Percentiles rank a stretch among this genome's conserved stretches.
Conservation (phyloP, 2,329 filamentous ascomycete genomes). For the Alternaria postmessia region DNA sequence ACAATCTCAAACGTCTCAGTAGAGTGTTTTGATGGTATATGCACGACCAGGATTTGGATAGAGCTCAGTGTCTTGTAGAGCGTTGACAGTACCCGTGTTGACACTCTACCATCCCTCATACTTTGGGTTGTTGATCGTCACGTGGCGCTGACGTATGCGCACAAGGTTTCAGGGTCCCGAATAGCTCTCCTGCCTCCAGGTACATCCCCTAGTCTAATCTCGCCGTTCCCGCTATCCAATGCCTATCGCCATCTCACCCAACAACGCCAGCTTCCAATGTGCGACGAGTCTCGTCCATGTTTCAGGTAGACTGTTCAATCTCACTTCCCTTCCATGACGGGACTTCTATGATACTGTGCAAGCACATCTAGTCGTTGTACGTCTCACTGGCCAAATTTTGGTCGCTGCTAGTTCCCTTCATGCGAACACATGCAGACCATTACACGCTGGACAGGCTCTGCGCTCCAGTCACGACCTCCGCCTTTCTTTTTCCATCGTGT, state of each 20-base stretch:
- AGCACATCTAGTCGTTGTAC: background rate
- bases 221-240: background rate
- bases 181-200: constrained; percentile 1
- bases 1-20: background rate
- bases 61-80: constrained; percentile 1
- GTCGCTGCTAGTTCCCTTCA: background rate
- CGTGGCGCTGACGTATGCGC: constrained; percentile 20
- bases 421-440: background rate
- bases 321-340: background rate
- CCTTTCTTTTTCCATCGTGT: background rate
- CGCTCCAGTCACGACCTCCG: background rate
- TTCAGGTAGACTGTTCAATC: background rate
- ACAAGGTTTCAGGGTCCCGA: background rate
- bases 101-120: constrained; percentile 4
- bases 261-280: constrained; percentile 1
- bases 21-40: background rate
- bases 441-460: background rate
- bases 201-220: constrained; percentile 9
- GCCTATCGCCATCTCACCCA: constrained; percentile 1
- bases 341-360: background rate
- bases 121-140: constrained; percentile 14
- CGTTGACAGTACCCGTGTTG: constrained; percentile 1
- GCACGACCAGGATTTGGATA: background rate
- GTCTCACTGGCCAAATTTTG: background rate
- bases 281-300: background rate